A percentile compares a stretch with the other conserved stretches of the same genome.
Evolutionary conservation across 352 stramenopile genomes (phyloP).

Genomic region (Phytophthora meadii): DNA sequence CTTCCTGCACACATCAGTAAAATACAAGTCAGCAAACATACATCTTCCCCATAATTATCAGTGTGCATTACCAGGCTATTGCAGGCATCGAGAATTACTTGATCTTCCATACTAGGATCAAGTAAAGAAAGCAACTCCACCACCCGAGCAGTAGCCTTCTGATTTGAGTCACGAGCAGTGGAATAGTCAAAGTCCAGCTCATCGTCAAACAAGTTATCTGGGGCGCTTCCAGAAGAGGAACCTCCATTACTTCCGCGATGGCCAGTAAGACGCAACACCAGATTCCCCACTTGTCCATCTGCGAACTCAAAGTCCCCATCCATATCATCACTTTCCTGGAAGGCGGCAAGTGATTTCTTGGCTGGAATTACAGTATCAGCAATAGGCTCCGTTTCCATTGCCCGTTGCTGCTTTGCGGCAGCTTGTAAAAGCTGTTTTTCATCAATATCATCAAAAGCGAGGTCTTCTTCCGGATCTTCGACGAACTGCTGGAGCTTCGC

Average conservation of each 20-base stretch:
- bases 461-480: conserved; percentile 69
- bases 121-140: conserved; percentile 80
- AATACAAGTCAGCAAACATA: background rate
- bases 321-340: conserved; percentile 36
- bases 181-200: conserved; percentile 86
- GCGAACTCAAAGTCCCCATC: conserved; percentile 34
- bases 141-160: conserved; percentile 78
- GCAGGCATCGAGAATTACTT: conserved; percentile 85
- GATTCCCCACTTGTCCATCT: conserved; percentile 20
- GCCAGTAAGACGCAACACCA: conserved; percentile 29
- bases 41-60: background rate
- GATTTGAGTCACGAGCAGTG: conserved; percentile 71
- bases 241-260: conserved; percentile 25
- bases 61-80: conserved; percentile 56
- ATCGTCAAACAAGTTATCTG: conserved; percentile 82
- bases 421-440: conserved; percentile 65
- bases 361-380: conserved; percentile 21
- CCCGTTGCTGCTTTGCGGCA: conserved; percentile 42
- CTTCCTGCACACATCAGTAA: conserved; percentile 45
- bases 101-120: conserved; percentile 88
- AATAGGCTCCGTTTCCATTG: conserved; percentile 20
- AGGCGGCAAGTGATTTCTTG: conserved; percentile 29
- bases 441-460: conserved; percentile 79
- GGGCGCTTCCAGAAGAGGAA: conserved; percentile 41
- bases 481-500: conserved; percentile 79